Conservation (phyloP, 2,329 filamentous ascomycete species). For the Fusarium concolor region DNA sequence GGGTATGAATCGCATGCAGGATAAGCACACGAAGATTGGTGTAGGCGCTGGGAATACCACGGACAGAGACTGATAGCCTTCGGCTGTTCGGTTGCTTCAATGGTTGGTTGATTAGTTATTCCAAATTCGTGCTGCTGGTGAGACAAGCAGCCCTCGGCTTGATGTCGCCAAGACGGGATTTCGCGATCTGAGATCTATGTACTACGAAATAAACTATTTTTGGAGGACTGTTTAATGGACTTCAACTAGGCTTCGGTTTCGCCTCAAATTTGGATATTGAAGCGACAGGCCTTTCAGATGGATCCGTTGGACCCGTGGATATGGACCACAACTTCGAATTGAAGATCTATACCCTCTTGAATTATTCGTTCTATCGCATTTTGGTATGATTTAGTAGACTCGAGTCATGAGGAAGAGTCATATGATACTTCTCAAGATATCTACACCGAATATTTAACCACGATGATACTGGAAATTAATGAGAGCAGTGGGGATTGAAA, state of each 20-base stretch:
- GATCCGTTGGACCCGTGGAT: background rate
- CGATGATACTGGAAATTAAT: background rate
- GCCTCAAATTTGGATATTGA: background rate
- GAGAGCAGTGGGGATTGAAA: background rate
- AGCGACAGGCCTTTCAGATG: background rate
- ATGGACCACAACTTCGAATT: background rate
- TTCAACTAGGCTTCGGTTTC: background rate
- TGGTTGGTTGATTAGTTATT: background rate
- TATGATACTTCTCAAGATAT: background rate
- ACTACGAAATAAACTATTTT: background rate
- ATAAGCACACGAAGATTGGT: background rate
- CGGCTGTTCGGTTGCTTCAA: background rate
- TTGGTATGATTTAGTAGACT: background rate
- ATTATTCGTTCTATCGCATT: background rate
- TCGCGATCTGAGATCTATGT: background rate
- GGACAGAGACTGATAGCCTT: background rate
- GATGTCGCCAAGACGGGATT: background rate
- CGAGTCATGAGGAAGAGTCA: background rate
- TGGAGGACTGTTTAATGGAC: background rate
- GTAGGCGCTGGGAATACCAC: slow-evolving; percentile 2
- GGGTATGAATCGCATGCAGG: background rate
- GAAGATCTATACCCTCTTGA: background rate
- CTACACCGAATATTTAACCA: background rate
- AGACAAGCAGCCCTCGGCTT: background rate
- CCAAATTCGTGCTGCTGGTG: background rate